Evolutionary conservation across 805 yeast species (phyloP).

Genomic region (Komagataella pastoris): DNA sequence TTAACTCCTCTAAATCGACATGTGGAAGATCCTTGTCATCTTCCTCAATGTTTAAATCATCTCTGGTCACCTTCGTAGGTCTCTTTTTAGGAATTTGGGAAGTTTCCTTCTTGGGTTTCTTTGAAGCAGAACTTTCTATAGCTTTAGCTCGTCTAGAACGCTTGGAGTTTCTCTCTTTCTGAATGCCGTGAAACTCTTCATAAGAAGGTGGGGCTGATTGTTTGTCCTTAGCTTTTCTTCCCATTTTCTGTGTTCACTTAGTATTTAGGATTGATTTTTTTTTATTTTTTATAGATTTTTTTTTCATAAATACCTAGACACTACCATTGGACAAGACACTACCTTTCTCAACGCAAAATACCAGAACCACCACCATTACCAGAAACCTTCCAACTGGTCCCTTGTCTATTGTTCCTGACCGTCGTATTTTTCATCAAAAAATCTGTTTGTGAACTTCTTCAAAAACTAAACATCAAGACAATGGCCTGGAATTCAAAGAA

Average conservation of each 20-base stretch:
- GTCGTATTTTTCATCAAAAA: background rate
- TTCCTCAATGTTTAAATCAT: constrained; percentile 13
- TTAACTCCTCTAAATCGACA: constrained; percentile 44
- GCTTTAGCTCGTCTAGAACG: constrained; percentile 18
- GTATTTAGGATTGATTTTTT: background rate
- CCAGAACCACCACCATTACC: background rate
- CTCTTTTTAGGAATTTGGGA: constrained; percentile 11
- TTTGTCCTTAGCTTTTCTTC: constrained; percentile 85
- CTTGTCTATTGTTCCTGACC: background rate
- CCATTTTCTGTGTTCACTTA: constrained; percentile 34
- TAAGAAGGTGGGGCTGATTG: constrained; percentile 86
- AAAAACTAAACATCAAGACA: background rate
- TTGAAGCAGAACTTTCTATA: constrained; percentile 9
- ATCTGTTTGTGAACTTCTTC: background rate
- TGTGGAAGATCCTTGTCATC: constrained; percentile 3
- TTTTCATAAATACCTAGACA: background rate
- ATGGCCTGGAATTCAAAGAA: constrained; percentile 1
- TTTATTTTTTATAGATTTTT: background rate
- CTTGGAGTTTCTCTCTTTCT: constrained; percentile 25
- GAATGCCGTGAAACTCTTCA: constrained; percentile 58
- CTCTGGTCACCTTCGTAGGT: constrained; percentile 11
- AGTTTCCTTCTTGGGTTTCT: constrained; percentile 18
- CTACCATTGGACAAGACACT: background rate
- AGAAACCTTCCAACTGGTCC: background rate
- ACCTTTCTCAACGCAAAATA: background rate